Evolutionary conservation across 352 stramenopile species (phyloP), one percentile per base, ranked within the genome.

Genomic region (Globisporangium sylvaticum): DNA sequence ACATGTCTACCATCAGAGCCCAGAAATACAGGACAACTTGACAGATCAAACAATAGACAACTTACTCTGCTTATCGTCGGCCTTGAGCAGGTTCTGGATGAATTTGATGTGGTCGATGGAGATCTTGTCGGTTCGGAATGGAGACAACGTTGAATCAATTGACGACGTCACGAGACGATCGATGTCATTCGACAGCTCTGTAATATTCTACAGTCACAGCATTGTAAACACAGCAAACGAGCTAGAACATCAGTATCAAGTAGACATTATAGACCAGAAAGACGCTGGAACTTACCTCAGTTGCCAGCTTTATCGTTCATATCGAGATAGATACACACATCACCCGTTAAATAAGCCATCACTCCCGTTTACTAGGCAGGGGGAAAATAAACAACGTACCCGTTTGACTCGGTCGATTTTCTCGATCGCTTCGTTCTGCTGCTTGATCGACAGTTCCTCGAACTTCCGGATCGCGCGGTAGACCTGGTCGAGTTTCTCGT

Each of bases 101-200:
- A 81, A 84, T 20, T 72, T 69, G 34, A 90, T 68, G 53, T 85
- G 78, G 42, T 84, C 78, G 29, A 82, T 59, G 7, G 78, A 77
- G 24, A 83, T 73, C 58, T 79, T 83, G 55, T 92, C 80, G 15
- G 73, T 81, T 58, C 83, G 78, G 58, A 92, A 89, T 22, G 81
- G 46, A 1, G 81, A 80, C 27, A 86, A 75, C 14, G 74, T 77
- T 25, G 79, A 73, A 58, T 89, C 78, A 7, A 90, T 65, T 56
- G 83, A 89, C 48, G 74, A 78, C n/a, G 73, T 69, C 42, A 92
- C 59, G 34, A 80, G 71, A 0, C 68, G 66, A 62, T 88, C 77
- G 22, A 87, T 77, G 20, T 85, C 78, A 37, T 59, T 84, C 20
- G 80, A 76, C 25, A 88, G 73, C 58, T 78, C 77, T 22, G 74